Evolutionary conservation across 768 basidiomycete species (phyloP).

Genomic region (Mycena galericulata): DNA sequence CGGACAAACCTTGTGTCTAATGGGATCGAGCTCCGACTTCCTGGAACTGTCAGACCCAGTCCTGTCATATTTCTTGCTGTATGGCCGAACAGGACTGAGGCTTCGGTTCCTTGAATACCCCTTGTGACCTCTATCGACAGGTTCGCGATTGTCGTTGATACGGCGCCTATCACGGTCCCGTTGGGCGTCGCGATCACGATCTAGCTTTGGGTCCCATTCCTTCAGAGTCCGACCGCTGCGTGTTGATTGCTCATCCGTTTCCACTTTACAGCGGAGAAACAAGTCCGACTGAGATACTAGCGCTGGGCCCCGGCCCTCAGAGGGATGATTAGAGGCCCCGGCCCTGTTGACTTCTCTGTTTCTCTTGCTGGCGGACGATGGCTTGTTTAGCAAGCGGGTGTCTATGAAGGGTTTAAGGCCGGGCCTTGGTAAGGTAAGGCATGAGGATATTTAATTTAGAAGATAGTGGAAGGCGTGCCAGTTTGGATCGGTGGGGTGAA

Average conservation of each 20-base stretch:
- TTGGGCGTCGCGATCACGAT: constrained; percentile 25
- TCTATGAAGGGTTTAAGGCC: constrained; percentile 36
- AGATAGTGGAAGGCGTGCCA: constrained; percentile 48
- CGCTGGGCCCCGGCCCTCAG: constrained; percentile 46
- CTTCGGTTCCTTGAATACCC: constrained; percentile 27
- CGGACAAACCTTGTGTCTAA: constrained; percentile 19
- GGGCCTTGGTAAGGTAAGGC: constrained; percentile 29
- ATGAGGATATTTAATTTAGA: neutral
- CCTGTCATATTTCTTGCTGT: constrained; percentile 23
- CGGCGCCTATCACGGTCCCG: constrained; percentile 29
- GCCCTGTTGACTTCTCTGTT: constrained; percentile 30
- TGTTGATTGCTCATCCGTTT: constrained; percentile 36
- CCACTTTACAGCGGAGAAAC: constrained; percentile 50
- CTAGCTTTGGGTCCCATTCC: constrained; percentile 5
- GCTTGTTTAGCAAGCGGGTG: constrained; percentile 21
- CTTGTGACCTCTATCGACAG: constrained; percentile 8
- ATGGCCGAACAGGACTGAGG: constrained; percentile 21
- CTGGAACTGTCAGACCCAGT: constrained; percentile 25
- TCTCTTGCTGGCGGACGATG: constrained; percentile 25
- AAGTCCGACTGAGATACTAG: constrained; percentile 58
- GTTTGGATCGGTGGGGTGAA: constrained; percentile 62
- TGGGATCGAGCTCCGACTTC: constrained; percentile 22
- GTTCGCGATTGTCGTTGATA: neutral
- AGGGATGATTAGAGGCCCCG: constrained; percentile 18
- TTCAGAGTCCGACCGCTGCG: constrained; percentile 8